Evolutionary conservation across 805 yeast species (phyloP).

Genomic region (Saccharomyces mikatae): DNA sequence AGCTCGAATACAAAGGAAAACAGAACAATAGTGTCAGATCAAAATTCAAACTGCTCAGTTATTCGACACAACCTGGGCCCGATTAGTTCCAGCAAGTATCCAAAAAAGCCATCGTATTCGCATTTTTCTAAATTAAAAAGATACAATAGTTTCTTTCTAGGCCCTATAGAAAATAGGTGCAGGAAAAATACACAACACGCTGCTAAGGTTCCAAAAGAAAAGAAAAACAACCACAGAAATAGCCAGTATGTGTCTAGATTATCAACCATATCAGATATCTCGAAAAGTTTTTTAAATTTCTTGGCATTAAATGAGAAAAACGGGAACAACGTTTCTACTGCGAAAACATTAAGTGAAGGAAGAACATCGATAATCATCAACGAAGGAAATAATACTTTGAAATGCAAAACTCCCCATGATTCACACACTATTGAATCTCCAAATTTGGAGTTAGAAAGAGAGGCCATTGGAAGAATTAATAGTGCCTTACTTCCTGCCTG

Average conservation of each 20-base stretch:
- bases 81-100: background rate
- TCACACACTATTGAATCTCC: constrained; percentile 3
- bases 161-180: background rate
- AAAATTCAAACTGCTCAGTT: constrained; percentile 22
- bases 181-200: background rate
- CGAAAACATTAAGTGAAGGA: background rate
- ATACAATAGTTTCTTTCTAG: background rate
- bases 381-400: background rate
- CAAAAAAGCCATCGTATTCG: background rate
- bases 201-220: background rate
- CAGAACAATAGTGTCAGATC: constrained; percentile 10
- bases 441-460: constrained; percentile 19
- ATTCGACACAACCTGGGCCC: constrained; percentile 17
- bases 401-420: background rate
- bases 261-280: constrained; percentile 27
- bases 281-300: constrained; percentile 18
- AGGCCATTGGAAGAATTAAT: constrained; percentile 26
- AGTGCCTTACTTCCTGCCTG: constrained; percentile 28
- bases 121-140: background rate
- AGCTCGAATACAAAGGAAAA: constrained; percentile 1
- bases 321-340: background rate
- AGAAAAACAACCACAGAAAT: background rate
- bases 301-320: background rate
- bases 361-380: background rate
- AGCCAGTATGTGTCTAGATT: constrained; percentile 20